Base-by-base conservation (phyloP, 805 yeast genomes). In the Wickerhamomyces silvicola region DNA sequence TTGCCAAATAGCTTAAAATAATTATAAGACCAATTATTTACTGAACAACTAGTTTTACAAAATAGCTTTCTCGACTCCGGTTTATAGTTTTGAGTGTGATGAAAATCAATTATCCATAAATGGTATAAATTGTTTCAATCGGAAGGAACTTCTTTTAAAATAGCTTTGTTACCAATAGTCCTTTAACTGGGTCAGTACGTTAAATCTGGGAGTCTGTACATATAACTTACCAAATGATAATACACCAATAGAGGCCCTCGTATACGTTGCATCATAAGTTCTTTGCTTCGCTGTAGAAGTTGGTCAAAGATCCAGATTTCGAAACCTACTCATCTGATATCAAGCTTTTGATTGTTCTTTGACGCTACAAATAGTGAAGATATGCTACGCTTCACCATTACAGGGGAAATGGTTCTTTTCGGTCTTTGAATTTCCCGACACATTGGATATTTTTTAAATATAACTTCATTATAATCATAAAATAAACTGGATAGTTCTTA, bases 231-330 rank as follows among this genome's bases (percentile, higher is more conserved):
- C 67, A 46, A 84, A 78, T 9, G 86, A 70, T 18, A 84, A 54
- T 32, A 78, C 69, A 14, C 83, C 79, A 19, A 84, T 58, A 14
- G 88, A 81, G 0, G 88, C 74, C 32, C 94, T 57, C 17, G 80
- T 64, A 48, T 84, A 83, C 2, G 94, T 88, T 0, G 94, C 94
- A 49, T 83, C 92, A 47, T 81, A 83, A 0, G 94, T 83, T 35
- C 94, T 56, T 55, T 83, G 92, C 45, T 80, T 81, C 0, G 90
- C 92, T 44, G 12, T 15, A 15, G 3, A 10, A n/a, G 7, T 6
- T 18, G 21, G 8, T 21, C 10, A 14, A 22, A 10, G 22, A 14
- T 13, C 13, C 10, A 7, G 22, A 11, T 7, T 21, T 10, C 4
- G 9, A 4, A 6, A 4, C 4, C n/a, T 19, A 13, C 21, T 31